phyloP scores from a whole-genome alignment of 768 basidiomycete species.

The Pleurotus djamor region DNA sequence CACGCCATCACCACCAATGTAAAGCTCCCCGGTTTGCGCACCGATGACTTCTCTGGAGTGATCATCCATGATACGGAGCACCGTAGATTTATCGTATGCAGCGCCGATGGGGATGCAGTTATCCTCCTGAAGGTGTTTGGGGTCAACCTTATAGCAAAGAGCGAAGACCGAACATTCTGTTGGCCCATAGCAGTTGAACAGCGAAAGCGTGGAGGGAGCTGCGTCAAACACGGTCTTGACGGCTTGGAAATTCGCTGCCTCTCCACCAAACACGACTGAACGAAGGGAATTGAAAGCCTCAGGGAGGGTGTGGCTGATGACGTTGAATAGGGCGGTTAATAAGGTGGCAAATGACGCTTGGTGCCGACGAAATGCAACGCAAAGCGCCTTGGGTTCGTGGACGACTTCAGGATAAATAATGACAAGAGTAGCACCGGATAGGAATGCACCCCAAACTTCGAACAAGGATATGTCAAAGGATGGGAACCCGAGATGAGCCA shows the following conservation, averaged over 20 bases:
- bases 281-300: not conserved
- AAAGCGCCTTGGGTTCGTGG: not conserved
- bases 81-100: not conserved
- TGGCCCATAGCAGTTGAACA: slow-evolving; percentile 6
- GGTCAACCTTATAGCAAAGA: not conserved
- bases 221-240: not conserved
- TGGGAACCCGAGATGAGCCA: not conserved
- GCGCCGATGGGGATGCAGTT: not conserved
- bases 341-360: not conserved
- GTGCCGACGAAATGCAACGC: not conserved
- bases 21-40: not conserved
- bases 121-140: not conserved
- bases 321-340: not conserved
- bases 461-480: not conserved
- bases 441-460: slow-evolving; percentile 3
- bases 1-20: not conserved
- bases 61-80: not conserved
- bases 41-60: not conserved
- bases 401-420: not conserved
- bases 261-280: not conserved
- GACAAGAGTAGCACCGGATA: slow-evolving; percentile 1
- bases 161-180: slow-evolving; percentile 1
- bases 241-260: not conserved
- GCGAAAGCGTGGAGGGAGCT: not conserved
- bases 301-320: not conserved